These are phyloP conservation scores for Nemania serpens DNA, from an alignment of 2,329 filamentous ascomycete species.

Conservation along the genomic window DNA sequence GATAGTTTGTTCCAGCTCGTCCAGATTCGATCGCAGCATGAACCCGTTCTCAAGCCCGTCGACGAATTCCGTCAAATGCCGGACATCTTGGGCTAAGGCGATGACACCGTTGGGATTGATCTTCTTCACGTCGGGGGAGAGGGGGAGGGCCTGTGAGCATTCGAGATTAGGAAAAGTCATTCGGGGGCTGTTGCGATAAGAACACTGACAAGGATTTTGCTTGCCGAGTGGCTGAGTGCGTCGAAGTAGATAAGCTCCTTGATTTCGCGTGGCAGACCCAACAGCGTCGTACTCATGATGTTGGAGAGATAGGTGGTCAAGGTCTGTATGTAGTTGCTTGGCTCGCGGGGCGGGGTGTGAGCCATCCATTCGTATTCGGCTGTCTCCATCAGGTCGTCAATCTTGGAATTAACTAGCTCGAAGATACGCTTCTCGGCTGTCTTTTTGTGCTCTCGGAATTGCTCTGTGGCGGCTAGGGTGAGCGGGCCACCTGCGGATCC, in stretches of 20 bases:
- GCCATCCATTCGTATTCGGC: slow-evolving; percentile 90
- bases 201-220: slow-evolving; percentile 72
- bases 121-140: slow-evolving; percentile 77
- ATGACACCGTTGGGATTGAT: slow-evolving; percentile 88
- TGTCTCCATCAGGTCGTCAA: slow-evolving; percentile 94
- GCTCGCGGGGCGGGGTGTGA: slow-evolving; percentile 67
- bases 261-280: slow-evolving; percentile 92
- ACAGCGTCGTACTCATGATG: slow-evolving; percentile 93
- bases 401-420: slow-evolving; percentile 97
- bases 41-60: slow-evolving; percentile 79
- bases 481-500: slow-evolving; percentile 80
- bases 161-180: neutral
- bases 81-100: slow-evolving; percentile 80
- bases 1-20: slow-evolving; percentile 92
- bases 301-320: slow-evolving; percentile 90
- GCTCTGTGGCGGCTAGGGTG: slow-evolving; percentile 78
- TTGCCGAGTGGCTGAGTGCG: slow-evolving; percentile 86
- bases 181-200: neutral
- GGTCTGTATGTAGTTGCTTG: slow-evolving; percentile 94
- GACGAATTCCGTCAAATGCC: slow-evolving; percentile 85
- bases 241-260: slow-evolving; percentile 99
- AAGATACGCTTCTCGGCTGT: slow-evolving; percentile 97
- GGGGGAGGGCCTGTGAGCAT: slow-evolving; percentile 63
- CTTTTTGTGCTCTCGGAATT: slow-evolving; percentile 90
- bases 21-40: slow-evolving; percentile 86